Conservation (phyloP, 192 early-diverging fungal species). For the Coemansia sp. region DNA sequence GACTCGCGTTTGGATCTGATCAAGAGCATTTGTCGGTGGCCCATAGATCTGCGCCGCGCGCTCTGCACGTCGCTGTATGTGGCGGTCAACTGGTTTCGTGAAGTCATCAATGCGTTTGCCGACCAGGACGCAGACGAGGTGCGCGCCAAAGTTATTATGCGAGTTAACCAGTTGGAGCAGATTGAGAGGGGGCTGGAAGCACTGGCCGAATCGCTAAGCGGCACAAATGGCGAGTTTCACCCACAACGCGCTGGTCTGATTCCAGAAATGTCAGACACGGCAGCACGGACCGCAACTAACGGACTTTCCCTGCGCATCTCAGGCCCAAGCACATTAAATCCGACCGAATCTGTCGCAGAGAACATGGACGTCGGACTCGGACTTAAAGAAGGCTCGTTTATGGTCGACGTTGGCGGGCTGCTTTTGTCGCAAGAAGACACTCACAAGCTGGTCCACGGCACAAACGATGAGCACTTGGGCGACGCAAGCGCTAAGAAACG, state of each 20-base stretch:
- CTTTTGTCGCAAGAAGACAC: slow-evolving; percentile 48
- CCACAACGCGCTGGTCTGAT: slow-evolving; percentile 34
- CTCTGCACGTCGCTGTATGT: slow-evolving; percentile 42
- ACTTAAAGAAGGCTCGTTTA: not conserved
- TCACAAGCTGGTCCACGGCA: slow-evolving; percentile 23
- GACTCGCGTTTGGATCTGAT: slow-evolving; percentile 41
- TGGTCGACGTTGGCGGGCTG: slow-evolving; percentile 37
- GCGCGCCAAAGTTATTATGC: slow-evolving; percentile 27
- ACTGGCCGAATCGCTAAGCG: slow-evolving; percentile 30
- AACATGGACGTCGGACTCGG: not conserved
- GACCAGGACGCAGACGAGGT: slow-evolving; percentile 37
- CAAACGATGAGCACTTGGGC: not conserved
- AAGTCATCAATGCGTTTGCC: slow-evolving; percentile 67
- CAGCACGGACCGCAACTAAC: not conserved
- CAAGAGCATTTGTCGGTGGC: slow-evolving; percentile 14
- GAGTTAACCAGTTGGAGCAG: slow-evolving; percentile 38
- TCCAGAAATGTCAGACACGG: slow-evolving; percentile 28
- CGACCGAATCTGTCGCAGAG: not conserved
- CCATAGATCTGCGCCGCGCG: slow-evolving; percentile 22
- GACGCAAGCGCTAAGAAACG: slow-evolving; percentile 14
- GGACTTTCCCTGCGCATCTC: slow-evolving; percentile 11
- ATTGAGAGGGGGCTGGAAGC: slow-evolving; percentile 27
- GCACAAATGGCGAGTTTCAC: slow-evolving; percentile 24
- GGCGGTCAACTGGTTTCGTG: slow-evolving; percentile 62
- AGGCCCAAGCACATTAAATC: not conserved